Conservation (phyloP, 1,284 basidiomycete genomes). For the Heterobasidion irregulare region DNA sequence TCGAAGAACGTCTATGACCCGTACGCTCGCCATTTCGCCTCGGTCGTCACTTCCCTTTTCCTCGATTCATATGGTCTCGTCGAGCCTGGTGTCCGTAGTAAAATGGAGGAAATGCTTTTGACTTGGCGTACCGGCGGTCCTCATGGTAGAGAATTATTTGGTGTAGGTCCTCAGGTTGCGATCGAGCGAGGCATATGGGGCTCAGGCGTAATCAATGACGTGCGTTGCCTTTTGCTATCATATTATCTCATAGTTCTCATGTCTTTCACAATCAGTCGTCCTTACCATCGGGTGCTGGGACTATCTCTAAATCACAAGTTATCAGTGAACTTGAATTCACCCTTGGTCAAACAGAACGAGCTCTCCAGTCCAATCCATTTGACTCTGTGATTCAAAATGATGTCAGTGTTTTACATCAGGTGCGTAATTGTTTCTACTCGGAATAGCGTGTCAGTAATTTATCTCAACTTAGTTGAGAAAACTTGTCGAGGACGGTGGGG, state of each 20-base stretch:
- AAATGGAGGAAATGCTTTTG: conserved; percentile 93
- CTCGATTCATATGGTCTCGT: conserved; percentile 80
- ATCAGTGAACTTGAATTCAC: conserved; percentile 75
- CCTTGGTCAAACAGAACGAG: conserved; percentile 66
- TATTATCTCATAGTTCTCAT: background rate
- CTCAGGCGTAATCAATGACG: conserved; percentile 28
- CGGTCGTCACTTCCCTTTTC: conserved; percentile 73
- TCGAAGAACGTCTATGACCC: conserved; percentile 91
- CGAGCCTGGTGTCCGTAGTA: conserved; percentile 75
- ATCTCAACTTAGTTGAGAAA: conserved; percentile 50
- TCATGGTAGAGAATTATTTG: conserved; percentile 77
- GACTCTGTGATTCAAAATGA: conserved; percentile 59
- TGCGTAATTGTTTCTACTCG: conserved; percentile 25
- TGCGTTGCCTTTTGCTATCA: conserved; percentile 11
- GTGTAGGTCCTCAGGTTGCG: conserved; percentile 59
- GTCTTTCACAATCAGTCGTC: background rate
- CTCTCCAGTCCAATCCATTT: conserved; percentile 55
- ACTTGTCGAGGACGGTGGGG: conserved; percentile 62
- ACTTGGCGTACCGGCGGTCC: conserved; percentile 87
- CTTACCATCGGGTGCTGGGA: conserved; percentile 17
- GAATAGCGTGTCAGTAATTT: background rate
- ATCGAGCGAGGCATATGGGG: conserved; percentile 79
- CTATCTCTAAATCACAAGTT: conserved; percentile 66
- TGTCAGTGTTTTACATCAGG: conserved; percentile 66
- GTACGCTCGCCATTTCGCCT: conserved; percentile 76